These are phyloP conservation scores for Peterozyma toletana DNA, from an alignment of 805 yeast genomes.

Conservation along the genomic window DNA sequence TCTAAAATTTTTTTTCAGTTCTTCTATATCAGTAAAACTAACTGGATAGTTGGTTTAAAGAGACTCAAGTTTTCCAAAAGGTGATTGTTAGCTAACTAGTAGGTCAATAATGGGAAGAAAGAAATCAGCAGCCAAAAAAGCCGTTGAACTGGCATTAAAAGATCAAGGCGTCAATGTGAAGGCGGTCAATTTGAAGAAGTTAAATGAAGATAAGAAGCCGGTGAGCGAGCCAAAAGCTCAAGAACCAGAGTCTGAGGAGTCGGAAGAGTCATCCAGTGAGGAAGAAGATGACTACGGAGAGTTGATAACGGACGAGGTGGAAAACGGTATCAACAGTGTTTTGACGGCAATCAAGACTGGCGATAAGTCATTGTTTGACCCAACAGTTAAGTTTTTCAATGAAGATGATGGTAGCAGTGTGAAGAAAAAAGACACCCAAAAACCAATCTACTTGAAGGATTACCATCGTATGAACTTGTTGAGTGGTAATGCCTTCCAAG, in stretches of 20 bases:
- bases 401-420: slow-evolving; percentile 41
- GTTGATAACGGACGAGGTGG: slow-evolving; percentile 78
- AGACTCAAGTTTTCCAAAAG: too few species aligned
- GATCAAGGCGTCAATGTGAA: slow-evolving; percentile 8
- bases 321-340: slow-evolving; percentile 68
- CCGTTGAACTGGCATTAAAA: slow-evolving; percentile 36
- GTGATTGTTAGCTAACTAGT: too few species aligned
- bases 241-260: slow-evolving; percentile 11
- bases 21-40: too few species aligned
- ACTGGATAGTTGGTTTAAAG: too few species aligned
- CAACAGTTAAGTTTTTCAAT: slow-evolving; percentile 66
- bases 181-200: neutral
- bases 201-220: slow-evolving; percentile 17
- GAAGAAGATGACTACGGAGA: slow-evolving; percentile 93
- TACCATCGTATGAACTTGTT: slow-evolving; percentile 81
- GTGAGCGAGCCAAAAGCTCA: slow-evolving; percentile 19
- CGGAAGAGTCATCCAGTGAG: slow-evolving; percentile 39
- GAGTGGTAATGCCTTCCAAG: slow-evolving; percentile 52
- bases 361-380: slow-evolving; percentile 60
- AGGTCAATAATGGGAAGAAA: slow-evolving; percentile 62
- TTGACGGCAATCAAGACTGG: slow-evolving; percentile 61
- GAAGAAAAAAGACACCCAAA: slow-evolving; percentile 29
- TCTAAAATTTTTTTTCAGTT: too few species aligned
- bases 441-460: slow-evolving; percentile 86
- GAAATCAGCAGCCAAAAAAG: slow-evolving; percentile 76